phyloP scores from a whole-genome alignment of 2,329 filamentous ascomycete genomes.

The Aureobasidium leucospermi region DNA sequence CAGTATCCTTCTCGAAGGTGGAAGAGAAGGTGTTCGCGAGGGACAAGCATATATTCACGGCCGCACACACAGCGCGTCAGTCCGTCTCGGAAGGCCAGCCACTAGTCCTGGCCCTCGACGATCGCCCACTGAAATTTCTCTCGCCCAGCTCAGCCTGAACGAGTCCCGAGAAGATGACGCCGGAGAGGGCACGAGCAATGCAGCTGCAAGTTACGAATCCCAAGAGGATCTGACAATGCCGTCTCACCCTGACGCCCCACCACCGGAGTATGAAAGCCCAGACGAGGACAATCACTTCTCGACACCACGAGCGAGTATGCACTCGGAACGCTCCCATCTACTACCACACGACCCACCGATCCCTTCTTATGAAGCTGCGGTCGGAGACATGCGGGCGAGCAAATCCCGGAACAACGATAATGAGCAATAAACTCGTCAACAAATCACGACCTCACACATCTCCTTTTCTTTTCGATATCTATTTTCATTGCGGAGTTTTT shows the following conservation, averaged over 20 bases:
- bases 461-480: not conserved
- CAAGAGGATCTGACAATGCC: constrained; percentile 22
- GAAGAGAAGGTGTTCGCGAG: constrained; percentile 48
- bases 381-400: constrained; percentile 30
- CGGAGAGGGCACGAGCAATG: constrained; percentile 54
- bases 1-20: constrained; percentile 87
- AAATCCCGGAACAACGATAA: not conserved
- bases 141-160: constrained; percentile 73
- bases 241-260: constrained; percentile 22
- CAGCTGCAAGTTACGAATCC: constrained; percentile 15
- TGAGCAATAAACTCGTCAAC: not conserved
- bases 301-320: constrained; percentile 22
- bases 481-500: not conserved
- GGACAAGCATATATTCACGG: constrained; percentile 55
- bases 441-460: not conserved
- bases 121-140: constrained; percentile 91
- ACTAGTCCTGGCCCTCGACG: constrained; percentile 76
- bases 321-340: constrained; percentile 16
- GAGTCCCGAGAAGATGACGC: constrained; percentile 53
- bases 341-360: constrained; percentile 53
- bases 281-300: constrained; percentile 21
- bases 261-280: constrained; percentile 44
- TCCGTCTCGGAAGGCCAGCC: constrained; percentile 61
- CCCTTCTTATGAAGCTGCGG: constrained; percentile 73
- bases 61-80: constrained; percentile 69